Evolutionary conservation across 306 rosid species (phyloP), one percentile per base, ranked within the genome.

Genomic region (Arachis stenosperma): DNA sequence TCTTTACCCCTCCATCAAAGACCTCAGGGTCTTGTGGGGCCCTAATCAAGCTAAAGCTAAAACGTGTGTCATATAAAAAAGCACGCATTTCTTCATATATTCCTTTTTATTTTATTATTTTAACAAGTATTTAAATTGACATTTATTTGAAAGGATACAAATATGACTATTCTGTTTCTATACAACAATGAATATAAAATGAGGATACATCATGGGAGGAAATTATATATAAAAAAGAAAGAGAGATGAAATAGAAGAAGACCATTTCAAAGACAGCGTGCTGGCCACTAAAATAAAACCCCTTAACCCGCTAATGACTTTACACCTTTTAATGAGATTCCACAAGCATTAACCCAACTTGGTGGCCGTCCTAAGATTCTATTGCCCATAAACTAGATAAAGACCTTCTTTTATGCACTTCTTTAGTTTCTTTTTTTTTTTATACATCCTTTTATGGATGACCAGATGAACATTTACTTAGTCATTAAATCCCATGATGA

Each of bases 281-380:
- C 78, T 81, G 82, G 81, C 84, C 92, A 92, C 98, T 86, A 83
- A 78, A 83, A 59, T 69, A 68, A 71, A 78, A 40, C 6, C 72
- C 70, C 70, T 74, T 69, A 53, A 65, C 76, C 88, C 83, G 81
- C 87, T 82, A 71, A 78, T 67, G 77, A 69, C 82, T 66, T 47
- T 80, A 73, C 86, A 36, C 79, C 91, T 88, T 88, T 87, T 81
- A 36, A 80, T 63, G 88, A 83, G 88, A 88, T 88, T 93, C 96
- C 85, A 75, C 47, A 46, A 80, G 79, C 82, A 67, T 58, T 58
- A 59, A 79, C 91, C 74, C 82, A 84, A 80, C 83, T 79, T 67
- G 41, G 42, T 80, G 88, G 91, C 91, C 97, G 86, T 79, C 97
- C 93, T 80, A 81, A 76, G 89, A 88, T 93, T 88, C 92, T 80